phyloP scores from a whole-genome alignment of 2,329 filamentous ascomycete species.

The Sclerotinia spermophila region DNA sequence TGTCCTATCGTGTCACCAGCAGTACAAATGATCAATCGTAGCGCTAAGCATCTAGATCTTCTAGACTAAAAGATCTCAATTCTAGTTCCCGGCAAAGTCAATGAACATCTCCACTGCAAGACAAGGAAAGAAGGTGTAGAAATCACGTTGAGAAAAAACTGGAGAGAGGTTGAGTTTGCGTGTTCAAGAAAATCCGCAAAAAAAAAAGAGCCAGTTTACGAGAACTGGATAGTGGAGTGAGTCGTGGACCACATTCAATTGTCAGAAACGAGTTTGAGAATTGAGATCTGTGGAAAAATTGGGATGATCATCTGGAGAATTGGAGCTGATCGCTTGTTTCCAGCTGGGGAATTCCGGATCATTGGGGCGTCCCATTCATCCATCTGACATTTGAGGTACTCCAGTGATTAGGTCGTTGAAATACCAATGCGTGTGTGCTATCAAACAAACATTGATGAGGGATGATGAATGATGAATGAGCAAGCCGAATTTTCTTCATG shows the following conservation, averaged over 20 bases:
- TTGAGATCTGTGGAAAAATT: slow-evolving; percentile 6
- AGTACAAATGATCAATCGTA: not conserved
- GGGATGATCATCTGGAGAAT: slow-evolving; percentile 16
- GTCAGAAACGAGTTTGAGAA: not conserved
- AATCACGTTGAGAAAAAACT: slow-evolving; percentile 7
- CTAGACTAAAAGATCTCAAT: not conserved
- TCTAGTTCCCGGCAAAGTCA: not conserved
- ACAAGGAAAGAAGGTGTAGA: not conserved
- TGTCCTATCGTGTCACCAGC: slow-evolving; percentile 5
- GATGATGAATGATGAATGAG: not conserved
- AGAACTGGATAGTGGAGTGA: not conserved
- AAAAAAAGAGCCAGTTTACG: slow-evolving; percentile 1
- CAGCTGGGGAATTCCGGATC: slow-evolving; percentile 9
- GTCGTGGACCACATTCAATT: not conserved
- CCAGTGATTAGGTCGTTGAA: not conserved
- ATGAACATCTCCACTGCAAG: not conserved
- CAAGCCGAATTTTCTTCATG: not conserved
- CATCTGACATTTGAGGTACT: not conserved
- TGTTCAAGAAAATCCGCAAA: not conserved
- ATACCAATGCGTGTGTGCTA: not conserved
- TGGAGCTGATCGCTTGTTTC: slow-evolving; percentile 4
- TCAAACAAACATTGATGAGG: not conserved
- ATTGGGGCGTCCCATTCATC: slow-evolving; percentile 1
- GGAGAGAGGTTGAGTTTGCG: slow-evolving; percentile 1
- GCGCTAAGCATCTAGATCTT: not conserved